These are phyloP conservation scores for Ophiostoma montium DNA, from an alignment of 2,329 filamentous ascomycete species.

Conservation along the genomic window DNA sequence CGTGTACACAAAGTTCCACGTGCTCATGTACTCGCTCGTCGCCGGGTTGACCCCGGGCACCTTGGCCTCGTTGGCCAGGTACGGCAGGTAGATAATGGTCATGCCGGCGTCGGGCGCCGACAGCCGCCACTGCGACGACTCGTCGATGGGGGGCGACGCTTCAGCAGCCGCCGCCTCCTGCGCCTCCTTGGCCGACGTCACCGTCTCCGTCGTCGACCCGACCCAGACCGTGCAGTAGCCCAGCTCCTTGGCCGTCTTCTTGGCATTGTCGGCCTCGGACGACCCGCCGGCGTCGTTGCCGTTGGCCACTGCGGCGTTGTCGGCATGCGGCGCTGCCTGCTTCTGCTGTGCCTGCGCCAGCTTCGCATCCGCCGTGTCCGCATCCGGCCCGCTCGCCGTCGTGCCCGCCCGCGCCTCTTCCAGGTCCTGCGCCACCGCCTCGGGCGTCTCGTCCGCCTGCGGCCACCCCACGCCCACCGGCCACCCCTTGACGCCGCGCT, in stretches of 20 bases:
- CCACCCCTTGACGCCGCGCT: constrained; percentile 88
- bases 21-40: constrained; percentile 73
- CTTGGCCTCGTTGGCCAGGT: constrained; percentile 61
- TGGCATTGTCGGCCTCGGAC: constrained; percentile 20
- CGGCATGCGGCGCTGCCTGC: constrained; percentile 21
- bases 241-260: constrained; percentile 33
- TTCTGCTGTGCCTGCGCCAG: constrained; percentile 44
- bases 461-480: constrained; percentile 93
- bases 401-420: constrained; percentile 47
- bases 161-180: neutral
- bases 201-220: constrained; percentile 64
- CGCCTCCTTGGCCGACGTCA: constrained; percentile 25
- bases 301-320: constrained; percentile 12
- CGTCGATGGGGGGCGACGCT: constrained; percentile 37
- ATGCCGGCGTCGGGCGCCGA: constrained; percentile 71
- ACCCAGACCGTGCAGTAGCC: constrained; percentile 95
- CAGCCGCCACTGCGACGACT: constrained; percentile 53
- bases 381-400: neutral
- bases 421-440: constrained; percentile 50
- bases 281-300: constrained; percentile 20
- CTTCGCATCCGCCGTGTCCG: constrained; percentile 42
- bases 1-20: constrained; percentile 97
- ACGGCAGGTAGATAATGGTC: constrained; percentile 78
- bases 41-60: constrained; percentile 73
- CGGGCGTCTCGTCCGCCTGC: constrained; percentile 39